Base-by-base conservation (phyloP, 164 flowering plant species). In the Magnolia sinica region DNA sequence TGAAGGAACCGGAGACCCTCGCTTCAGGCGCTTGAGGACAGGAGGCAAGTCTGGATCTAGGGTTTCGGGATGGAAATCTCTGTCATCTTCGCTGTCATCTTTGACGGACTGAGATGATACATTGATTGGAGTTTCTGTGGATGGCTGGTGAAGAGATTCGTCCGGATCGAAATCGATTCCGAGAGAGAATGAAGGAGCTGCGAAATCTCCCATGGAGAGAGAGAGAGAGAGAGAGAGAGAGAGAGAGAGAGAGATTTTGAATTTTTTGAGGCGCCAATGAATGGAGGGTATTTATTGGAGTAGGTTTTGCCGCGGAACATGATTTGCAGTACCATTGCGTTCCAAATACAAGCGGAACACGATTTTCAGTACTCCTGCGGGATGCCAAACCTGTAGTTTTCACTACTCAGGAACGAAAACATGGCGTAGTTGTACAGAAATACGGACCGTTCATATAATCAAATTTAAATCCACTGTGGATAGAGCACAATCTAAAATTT, bases 131-230 rank as follows among this genome's bases (percentile, higher is more conserved):
- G 79, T 5, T 22, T 78, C 73, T 14, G 78, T 71, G 79, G 81
- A 72, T 68, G 27, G 72, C 49, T 58, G 22, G 71, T 8, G 22
- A 19, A 49, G 22, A 19, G 72, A 27, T 50, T 83, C 64, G 22
- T 90, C 89, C 74, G 79, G 73, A 70, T 86, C 91, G 23, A 90
- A 76, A 77, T 94, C 98, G 72, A 94, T 76, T 8, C 98, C 97
- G 51, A 94, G 87, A 64, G 97, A 94, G 82, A 94, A 94, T 1
- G 96, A 88, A 6, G 98, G 98, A 51, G 90, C 85, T 74, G 80
- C 87, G 73, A 55, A 55, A 55, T 55, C 61, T 10, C 85, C 78
- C 65, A 88, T 88, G 64, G 82, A 90, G 93, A 89, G 90, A 31
- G 50, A 16, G 49, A 20, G 5, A 13, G 50, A 55, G 63, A 73